These are phyloP conservation scores for Tricladium varicosporioides DNA, from an alignment of 2,329 filamentous ascomycete species.

Conservation along the genomic window DNA sequence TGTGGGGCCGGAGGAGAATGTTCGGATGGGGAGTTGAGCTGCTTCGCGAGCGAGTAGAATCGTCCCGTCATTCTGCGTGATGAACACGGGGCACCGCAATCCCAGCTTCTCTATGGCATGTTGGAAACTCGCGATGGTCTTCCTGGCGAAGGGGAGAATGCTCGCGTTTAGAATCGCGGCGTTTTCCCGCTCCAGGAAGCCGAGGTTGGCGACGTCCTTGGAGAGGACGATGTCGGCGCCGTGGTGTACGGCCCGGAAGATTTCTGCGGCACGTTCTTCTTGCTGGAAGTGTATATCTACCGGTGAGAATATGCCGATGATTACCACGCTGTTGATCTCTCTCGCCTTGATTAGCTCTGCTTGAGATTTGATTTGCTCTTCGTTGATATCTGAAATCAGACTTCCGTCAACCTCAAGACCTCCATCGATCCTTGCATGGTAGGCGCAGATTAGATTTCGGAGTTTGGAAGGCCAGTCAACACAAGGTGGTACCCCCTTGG, in stretches of 20 bases:
- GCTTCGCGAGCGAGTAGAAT: conserved; percentile 51
- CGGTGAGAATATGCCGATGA: conserved; percentile 51
- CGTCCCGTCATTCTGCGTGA: conserved; percentile 62
- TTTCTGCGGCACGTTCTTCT: conserved; percentile 39
- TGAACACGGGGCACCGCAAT: conserved; percentile 53
- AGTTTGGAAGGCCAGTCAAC: conserved; percentile 53
- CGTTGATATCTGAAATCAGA: conserved; percentile 17
- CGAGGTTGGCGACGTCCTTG: conserved; percentile 48
- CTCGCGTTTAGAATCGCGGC: conserved; percentile 61
- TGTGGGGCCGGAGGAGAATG: conserved; percentile 59
- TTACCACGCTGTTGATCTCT: conserved; percentile 45
- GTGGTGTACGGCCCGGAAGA: conserved; percentile 10
- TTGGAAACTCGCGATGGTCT: conserved; percentile 53
- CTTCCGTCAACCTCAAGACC: conserved; percentile 42
- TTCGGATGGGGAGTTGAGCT: conserved; percentile 53
- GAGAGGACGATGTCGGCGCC: conserved; percentile 44
- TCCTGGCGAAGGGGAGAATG: conserved; percentile 53
- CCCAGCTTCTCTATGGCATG: conserved; percentile 46
- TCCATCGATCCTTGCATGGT: conserved; percentile 46
- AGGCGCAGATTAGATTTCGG: conserved; percentile 44
- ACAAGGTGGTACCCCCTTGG: conserved; percentile 36
- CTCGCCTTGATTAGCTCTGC: conserved; percentile 18
- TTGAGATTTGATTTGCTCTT: conserved; percentile 9
- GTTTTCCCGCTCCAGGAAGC: conserved; percentile 57
- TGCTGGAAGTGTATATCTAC: conserved; percentile 49